These are phyloP conservation scores for Hordeum pubiflorum DNA, from an alignment of 202 grass and related monocot species.

Conservation along the genomic window DNA sequence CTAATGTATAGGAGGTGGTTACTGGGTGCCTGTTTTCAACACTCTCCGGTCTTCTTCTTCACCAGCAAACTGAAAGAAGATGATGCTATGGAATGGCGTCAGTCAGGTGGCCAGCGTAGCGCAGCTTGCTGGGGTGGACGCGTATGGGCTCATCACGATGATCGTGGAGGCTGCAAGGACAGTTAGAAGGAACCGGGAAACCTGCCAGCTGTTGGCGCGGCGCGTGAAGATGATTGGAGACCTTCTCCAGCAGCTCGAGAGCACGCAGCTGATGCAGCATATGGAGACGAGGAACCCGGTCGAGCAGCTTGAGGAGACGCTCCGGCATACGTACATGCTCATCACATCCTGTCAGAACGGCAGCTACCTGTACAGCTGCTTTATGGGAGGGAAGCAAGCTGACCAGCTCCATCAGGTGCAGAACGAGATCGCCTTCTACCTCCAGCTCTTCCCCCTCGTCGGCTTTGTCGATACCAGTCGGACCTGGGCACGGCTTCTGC, in stretches of 20 bases:
- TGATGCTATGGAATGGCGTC: neutral
- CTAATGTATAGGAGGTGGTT: neutral
- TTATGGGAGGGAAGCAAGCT: conserved; percentile 9
- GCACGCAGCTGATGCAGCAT: conserved; percentile 26
- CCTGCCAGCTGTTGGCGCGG: conserved; percentile 26
- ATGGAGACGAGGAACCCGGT: conserved; percentile 23
- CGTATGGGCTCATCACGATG: conserved; percentile 30
- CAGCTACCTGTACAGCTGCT: conserved; percentile 15
- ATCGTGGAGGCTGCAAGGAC: conserved; percentile 18
- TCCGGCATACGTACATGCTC: conserved; percentile 15
- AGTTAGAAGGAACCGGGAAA: conserved; percentile 27
- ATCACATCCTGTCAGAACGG: neutral
- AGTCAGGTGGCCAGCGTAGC: neutral
- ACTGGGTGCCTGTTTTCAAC: neutral
- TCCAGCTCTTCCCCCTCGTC: conserved; percentile 29
- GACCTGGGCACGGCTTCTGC: conserved; percentile 9
- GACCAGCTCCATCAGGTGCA: conserved; percentile 26
- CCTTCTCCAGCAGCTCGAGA: conserved; percentile 11
- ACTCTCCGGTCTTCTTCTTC: neutral
- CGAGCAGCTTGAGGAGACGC: conserved; percentile 22
- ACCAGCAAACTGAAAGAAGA: neutral
- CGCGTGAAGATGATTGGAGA: conserved; percentile 25
- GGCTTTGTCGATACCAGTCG: conserved; percentile 18
- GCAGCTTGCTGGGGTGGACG: conserved; percentile 8
- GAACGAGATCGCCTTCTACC: conserved; percentile 30